These are phyloP conservation scores for Endoconidiophora laricicola DNA, from an alignment of 2,329 filamentous ascomycete species.

Conservation along the genomic window DNA sequence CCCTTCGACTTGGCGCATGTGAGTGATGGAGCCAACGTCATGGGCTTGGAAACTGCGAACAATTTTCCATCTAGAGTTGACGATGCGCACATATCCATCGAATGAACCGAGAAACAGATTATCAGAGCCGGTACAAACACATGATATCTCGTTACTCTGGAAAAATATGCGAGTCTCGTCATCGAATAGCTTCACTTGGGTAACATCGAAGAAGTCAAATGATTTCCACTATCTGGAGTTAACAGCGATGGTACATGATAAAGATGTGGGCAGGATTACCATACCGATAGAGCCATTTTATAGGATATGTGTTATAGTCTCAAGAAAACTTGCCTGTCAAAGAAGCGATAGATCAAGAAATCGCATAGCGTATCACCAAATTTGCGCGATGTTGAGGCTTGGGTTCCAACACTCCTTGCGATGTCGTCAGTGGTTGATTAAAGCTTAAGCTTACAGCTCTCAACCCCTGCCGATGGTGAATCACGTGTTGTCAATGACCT, in stretches of 20 bases:
- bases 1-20: slow-evolving; percentile 82
- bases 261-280: background rate
- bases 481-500: too few relatives aligned
- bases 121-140: slow-evolving; percentile 71
- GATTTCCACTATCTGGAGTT: slow-evolving; percentile 68
- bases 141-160: slow-evolving; percentile 68
- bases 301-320: background rate
- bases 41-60: slow-evolving; percentile 76
- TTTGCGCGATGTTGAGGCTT: too few relatives aligned
- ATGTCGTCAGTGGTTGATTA: too few relatives aligned
- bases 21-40: slow-evolving; percentile 62
- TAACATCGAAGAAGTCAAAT: slow-evolving; percentile 98
- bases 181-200: slow-evolving; percentile 62
- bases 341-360: too few relatives aligned
- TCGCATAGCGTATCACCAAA: too few relatives aligned
- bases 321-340: background rate
- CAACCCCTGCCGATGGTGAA: too few relatives aligned
- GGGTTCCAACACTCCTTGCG: too few relatives aligned
- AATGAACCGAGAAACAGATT: slow-evolving; percentile 77
- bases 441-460: too few relatives aligned
- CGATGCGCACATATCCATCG: slow-evolving; percentile 73
- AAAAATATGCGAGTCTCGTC: slow-evolving; percentile 64
- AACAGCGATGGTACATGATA: too few relatives aligned
- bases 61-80: slow-evolving; percentile 76
- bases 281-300: slow-evolving; percentile 12